phyloP scores from a whole-genome alignment of 306 rosid genomes.

The Lupinus albus region DNA sequence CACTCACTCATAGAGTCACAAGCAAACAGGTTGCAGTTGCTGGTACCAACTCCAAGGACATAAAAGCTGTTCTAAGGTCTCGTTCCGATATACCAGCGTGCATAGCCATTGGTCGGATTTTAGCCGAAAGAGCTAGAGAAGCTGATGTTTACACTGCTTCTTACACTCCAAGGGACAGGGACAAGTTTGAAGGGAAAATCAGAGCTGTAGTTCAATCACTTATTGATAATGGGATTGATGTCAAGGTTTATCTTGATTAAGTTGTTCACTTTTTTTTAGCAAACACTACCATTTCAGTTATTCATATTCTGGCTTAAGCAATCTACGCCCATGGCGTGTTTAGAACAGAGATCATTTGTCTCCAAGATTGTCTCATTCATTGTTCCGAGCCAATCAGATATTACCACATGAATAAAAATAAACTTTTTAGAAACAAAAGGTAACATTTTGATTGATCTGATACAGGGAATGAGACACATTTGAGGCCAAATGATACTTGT shows the following conservation, averaged over 20 bases:
- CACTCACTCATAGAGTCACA: constrained; percentile 87
- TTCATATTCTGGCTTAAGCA: constrained; percentile 21
- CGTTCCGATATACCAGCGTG: constrained; percentile 94
- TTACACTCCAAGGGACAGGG: constrained; percentile 88
- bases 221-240: constrained; percentile 87
- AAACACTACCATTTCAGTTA: background rate
- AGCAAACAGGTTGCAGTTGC: constrained; percentile 96
- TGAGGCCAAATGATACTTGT: no score
- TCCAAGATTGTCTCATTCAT: no score
- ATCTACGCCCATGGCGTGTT: background rate
- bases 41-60: constrained; percentile 95
- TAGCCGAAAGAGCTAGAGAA: constrained; percentile 89
- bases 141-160: constrained; percentile 87
- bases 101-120: constrained; percentile 73
- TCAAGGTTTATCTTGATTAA: constrained; percentile 84
- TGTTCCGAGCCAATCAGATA: no score
- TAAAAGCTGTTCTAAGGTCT: constrained; percentile 79
- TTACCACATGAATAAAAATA: no score
- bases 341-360: no score
- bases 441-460: no score
- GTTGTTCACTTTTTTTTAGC: background rate
- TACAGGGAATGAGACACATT: no score
- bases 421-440: no score
- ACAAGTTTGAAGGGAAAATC: constrained; percentile 94
- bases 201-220: constrained; percentile 97